These are phyloP conservation scores for Sarocladiaceae sp. DNA, from an alignment of 2,329 filamentous ascomycete species.

Conservation along the genomic window DNA sequence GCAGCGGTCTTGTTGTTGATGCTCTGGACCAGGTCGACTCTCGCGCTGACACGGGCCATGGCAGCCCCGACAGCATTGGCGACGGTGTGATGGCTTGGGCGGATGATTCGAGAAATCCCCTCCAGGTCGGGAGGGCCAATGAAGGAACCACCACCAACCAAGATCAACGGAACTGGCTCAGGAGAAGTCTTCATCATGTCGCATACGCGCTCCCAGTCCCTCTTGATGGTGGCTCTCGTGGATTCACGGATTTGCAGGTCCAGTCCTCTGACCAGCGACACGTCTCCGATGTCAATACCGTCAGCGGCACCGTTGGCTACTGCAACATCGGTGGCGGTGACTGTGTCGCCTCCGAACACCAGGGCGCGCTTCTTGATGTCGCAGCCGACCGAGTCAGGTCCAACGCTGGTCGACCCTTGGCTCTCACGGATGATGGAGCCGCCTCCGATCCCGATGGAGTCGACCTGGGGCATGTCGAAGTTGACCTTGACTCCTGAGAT, in stretches of 20 bases:
- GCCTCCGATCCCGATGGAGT: constrained; percentile 53
- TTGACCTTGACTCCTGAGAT: constrained; percentile 56
- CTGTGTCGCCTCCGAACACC: constrained; percentile 50
- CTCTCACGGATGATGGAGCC: constrained; percentile 35
- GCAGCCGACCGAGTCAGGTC: constrained; percentile 60
- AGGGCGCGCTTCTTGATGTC: constrained; percentile 48
- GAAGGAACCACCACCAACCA: constrained; percentile 61
- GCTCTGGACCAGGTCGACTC: constrained; percentile 46
- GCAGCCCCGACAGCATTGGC: constrained; percentile 64
- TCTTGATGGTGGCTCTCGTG: neutral
- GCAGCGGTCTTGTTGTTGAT: constrained; percentile 35
- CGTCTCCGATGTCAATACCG: too few species aligned
- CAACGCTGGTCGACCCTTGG: constrained; percentile 32
- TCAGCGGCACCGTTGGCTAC: too few species aligned
- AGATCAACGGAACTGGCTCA: constrained; percentile 51
- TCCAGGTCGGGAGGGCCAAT: constrained; percentile 50
- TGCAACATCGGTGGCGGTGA: constrained; percentile 56
- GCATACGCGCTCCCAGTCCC: constrained; percentile 44
- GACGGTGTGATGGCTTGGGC: constrained; percentile 52
- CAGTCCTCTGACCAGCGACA: constrained; percentile 16
- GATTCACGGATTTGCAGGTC: neutral
- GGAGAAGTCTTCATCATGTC: constrained; percentile 62
- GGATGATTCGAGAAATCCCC: constrained; percentile 53
- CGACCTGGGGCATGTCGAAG: constrained; percentile 53
- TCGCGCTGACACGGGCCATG: constrained; percentile 54